A percentile compares a stretch with the other conserved stretches of the same genome.
Evolutionary conservation across 192 early-diverging fungal genomes (phyloP).

Genomic region (Umbelopsis isabellina): DNA sequence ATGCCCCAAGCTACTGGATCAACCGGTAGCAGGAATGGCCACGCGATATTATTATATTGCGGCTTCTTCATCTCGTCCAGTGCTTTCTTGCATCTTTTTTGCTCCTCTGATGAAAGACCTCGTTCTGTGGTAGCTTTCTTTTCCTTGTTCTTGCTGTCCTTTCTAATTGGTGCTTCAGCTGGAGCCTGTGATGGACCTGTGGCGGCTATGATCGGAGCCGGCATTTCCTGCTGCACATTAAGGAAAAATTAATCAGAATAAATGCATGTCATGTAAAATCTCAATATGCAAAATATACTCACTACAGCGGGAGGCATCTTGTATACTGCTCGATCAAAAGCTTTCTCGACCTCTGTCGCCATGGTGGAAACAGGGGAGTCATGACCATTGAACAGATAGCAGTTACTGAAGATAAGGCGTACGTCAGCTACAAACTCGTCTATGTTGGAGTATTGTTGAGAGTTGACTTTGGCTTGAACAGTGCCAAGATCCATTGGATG

Average conservation of each 20-base stretch:
- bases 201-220: constrained; percentile 35
- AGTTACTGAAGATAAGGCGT: constrained; percentile 76
- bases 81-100: constrained; percentile 25
- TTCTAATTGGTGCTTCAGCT: neutral
- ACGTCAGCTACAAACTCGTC: constrained; percentile 54
- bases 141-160: neutral
- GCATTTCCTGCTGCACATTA: constrained; percentile 33
- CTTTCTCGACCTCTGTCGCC: constrained; percentile 64
- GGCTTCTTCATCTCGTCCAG: constrained; percentile 33
- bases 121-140: neutral
- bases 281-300: neutral
- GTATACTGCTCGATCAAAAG: constrained; percentile 63
- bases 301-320: constrained; percentile 61
- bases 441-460: constrained; percentile 39
- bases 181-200: constrained; percentile 25
- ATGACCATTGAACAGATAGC: constrained; percentile 77
- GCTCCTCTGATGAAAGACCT: constrained; percentile 23
- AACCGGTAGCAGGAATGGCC: constrained; percentile 80
- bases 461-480: constrained; percentile 47
- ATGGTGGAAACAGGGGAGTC: constrained; percentile 65
- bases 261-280: neutral
- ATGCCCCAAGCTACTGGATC: constrained; percentile 80
- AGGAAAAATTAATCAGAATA: neutral
- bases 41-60: constrained; percentile 17
- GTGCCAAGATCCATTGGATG: constrained; percentile 75